These are phyloP conservation scores for Juncus inflexus DNA, from an alignment of 176 grass and related monocot genomes.

Conservation along the genomic window DNA sequence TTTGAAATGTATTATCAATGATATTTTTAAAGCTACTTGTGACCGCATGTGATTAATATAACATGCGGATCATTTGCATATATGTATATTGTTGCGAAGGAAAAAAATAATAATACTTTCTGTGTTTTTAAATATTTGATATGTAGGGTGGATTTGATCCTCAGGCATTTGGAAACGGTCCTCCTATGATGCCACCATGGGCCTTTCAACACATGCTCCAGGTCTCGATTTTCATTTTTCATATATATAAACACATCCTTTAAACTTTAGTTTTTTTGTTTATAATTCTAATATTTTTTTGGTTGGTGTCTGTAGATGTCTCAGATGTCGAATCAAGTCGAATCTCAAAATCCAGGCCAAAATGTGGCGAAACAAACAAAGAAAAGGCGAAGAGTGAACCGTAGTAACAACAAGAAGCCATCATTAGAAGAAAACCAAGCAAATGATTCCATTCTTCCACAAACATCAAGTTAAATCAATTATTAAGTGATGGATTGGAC, in stretches of 20 bases:
- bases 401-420: constrained; percentile 58
- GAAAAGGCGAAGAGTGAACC: constrained; percentile 60
- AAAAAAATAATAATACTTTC: neutral
- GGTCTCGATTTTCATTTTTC: constrained; percentile 31
- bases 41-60: too few species aligned
- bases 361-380: constrained; percentile 39
- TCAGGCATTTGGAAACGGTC: constrained; percentile 87
- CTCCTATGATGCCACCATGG: constrained; percentile 61
- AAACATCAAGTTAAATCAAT: constrained; percentile 29
- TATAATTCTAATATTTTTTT: too few species aligned
- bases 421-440: constrained; percentile 43
- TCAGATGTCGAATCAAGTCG: constrained; percentile 53
- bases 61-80: too few species aligned
- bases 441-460: constrained; percentile 44
- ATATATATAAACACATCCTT: constrained; percentile 8
- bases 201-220: constrained; percentile 86
- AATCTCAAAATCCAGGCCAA: constrained; percentile 22
- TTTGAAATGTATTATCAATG: too few species aligned
- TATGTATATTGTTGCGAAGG: too few species aligned
- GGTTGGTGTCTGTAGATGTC: constrained; percentile 35
- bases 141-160: constrained; percentile 83
- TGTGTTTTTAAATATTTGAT: constrained; percentile 24
- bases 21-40: neutral
- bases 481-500: too few species aligned
- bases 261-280: neutral